A percentile compares a stretch with the other conserved stretches of the same genome.
Conservation (phyloP, 2,329 filamentous ascomycete species). For the Sarocladium oryzae region DNA sequence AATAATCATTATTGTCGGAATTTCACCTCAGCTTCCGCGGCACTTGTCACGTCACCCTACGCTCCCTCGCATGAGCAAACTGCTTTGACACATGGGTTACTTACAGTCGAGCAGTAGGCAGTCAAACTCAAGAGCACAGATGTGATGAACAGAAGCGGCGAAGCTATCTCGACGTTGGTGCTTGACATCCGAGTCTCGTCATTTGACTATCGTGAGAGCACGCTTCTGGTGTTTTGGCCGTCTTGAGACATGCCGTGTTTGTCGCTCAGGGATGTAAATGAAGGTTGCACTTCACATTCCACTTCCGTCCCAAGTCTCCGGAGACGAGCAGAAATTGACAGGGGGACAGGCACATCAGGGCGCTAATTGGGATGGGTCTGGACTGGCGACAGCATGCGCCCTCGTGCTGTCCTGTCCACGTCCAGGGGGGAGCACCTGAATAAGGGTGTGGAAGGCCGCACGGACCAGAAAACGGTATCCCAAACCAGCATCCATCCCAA, state of each 20-base stretch:
- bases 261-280: neutral
- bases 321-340: constrained; percentile 1
- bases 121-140: too few relatives aligned
- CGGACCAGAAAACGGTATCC: constrained; percentile 9
- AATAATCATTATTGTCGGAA: neutral
- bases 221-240: neutral
- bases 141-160: too few relatives aligned
- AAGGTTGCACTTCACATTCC: constrained; percentile 3
- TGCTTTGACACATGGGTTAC: too few relatives aligned
- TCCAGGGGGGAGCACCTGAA: neutral
- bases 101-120: too few relatives aligned
- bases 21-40: neutral
- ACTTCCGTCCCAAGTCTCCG: constrained; percentile 5
- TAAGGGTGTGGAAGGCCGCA: neutral
- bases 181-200: too few relatives aligned
- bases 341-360: constrained; percentile 1
- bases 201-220: neutral
- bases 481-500: neutral
- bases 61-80: too few relatives aligned
- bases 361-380: neutral
- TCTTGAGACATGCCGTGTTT: neutral
- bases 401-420: neutral
- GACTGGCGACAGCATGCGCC: neutral
- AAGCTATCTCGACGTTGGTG: too few relatives aligned
- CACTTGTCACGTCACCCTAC: neutral